Conservation (phyloP, 345 rosid species). For the Corchorus capsularis region DNA sequence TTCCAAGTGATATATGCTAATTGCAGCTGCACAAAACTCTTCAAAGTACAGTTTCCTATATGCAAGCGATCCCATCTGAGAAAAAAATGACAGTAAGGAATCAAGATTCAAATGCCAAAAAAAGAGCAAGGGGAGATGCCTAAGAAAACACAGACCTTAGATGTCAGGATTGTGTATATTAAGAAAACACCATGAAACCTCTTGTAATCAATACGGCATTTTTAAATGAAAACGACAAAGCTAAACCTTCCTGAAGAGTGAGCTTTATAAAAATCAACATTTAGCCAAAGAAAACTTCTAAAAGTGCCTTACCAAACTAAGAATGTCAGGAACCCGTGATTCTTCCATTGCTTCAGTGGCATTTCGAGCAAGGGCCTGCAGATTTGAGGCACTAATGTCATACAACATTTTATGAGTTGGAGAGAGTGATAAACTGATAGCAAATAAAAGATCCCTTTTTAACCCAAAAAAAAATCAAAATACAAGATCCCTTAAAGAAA, state of each 20-base stretch:
- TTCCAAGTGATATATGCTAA: constrained; percentile 70
- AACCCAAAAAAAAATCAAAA: background rate
- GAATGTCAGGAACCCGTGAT: constrained; percentile 65
- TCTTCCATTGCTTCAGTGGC: constrained; percentile 78
- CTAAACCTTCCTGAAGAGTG: background rate
- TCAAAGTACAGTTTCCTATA: constrained; percentile 78
- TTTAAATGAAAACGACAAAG: background rate
- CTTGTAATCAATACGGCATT: background rate
- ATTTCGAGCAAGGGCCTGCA: constrained; percentile 58
- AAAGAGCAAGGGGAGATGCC: background rate
- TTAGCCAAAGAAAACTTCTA: background rate
- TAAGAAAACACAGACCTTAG: too few species aligned
- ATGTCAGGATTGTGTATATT: background rate
- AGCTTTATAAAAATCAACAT: background rate
- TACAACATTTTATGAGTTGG: background rate
- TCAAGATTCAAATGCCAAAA: constrained; percentile 1
- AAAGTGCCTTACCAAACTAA: constrained; percentile 42
- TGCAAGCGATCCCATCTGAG: constrained; percentile 72
- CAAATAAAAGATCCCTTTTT: background rate
- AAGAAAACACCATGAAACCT: background rate
- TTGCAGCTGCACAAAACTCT: constrained; percentile 89
- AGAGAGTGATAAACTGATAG: background rate
- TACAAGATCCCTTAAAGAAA: too few species aligned
- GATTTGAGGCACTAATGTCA: constrained; percentile 10
- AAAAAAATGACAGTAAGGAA: constrained; percentile 7